Percentiles rank a stretch among this genome's conserved stretches.
phyloP scores from a whole-genome alignment of 352 stramenopile genomes.

The Pythium plurisporium region DNA sequence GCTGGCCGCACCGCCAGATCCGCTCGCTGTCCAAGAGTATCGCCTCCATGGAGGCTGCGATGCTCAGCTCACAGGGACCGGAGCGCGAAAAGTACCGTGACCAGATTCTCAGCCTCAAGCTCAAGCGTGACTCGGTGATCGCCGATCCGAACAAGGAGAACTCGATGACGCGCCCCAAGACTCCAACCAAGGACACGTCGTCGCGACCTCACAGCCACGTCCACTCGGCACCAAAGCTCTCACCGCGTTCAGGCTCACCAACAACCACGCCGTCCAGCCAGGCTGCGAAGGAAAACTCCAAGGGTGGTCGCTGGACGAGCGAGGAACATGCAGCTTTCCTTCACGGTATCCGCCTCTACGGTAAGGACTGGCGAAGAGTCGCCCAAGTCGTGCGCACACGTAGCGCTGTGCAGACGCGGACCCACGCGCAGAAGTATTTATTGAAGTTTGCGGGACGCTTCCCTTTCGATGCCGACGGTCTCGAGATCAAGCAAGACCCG shows the following conservation, averaged over 20 bases:
- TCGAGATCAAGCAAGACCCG: conserved; percentile 11
- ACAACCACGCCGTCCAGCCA: conserved; percentile 11
- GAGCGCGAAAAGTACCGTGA: conserved; percentile 84
- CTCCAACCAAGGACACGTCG: conserved; percentile 22
- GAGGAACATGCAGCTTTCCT: conserved; percentile 85
- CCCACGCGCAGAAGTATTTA: conserved; percentile 91
- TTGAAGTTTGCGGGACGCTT: conserved; percentile 87
- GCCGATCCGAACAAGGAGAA: conserved; percentile 84
- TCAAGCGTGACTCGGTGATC: conserved; percentile 85
- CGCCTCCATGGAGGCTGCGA: conserved; percentile 82
- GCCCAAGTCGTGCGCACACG: conserved; percentile 78
- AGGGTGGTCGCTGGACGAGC: conserved; percentile 84
- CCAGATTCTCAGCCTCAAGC: conserved; percentile 77
- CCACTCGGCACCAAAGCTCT: conserved; percentile 16
- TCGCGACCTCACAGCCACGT: conserved; percentile 10
- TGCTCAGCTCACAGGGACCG: conserved; percentile 74
- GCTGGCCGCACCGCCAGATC: conserved; percentile 66
- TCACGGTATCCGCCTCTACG: conserved; percentile 81
- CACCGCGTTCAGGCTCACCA: conserved; percentile 11
- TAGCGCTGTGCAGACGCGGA: conserved; percentile 85
- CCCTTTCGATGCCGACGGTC: conserved; percentile 47
- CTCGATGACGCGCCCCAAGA: conserved; percentile 48
- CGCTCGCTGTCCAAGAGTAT: conserved; percentile 86
- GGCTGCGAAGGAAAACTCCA: conserved; percentile 31
- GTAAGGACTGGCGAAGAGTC: conserved; percentile 84